Conservation (phyloP, 2,329 filamentous ascomycete genomes). For the Penicillium sp. region DNA sequence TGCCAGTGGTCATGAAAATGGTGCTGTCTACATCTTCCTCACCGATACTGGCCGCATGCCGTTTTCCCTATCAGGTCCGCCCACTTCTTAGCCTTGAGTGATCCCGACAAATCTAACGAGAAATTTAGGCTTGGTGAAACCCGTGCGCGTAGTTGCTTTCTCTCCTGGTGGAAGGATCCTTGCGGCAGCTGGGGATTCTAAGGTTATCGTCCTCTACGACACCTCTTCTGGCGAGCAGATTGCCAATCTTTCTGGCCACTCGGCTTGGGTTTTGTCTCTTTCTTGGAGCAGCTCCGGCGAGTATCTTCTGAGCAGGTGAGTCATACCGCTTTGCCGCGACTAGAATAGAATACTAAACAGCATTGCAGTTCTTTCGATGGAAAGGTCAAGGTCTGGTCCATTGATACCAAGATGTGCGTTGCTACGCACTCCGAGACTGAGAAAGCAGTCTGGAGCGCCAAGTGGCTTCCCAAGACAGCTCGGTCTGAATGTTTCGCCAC, state of each 20-base stretch:
- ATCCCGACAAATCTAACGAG: constrained; percentile 19
- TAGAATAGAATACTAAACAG: constrained; percentile 11
- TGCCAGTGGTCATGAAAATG: constrained; percentile 90
- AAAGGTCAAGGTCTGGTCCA: constrained; percentile 94
- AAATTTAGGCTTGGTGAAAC: constrained; percentile 72
- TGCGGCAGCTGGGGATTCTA: constrained; percentile 86
- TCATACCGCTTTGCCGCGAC: background rate
- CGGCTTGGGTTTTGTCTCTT: constrained; percentile 84
- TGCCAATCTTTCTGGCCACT: constrained; percentile 76
- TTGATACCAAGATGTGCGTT: constrained; percentile 80
- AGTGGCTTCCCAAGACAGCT: constrained; percentile 74
- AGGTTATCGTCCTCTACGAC: constrained; percentile 88
- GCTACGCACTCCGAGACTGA: constrained; percentile 93
- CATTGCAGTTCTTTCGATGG: constrained; percentile 73
- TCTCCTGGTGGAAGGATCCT: constrained; percentile 82
- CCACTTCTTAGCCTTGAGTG: background rate
- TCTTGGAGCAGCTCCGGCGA: constrained; percentile 95
- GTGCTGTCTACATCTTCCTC: constrained; percentile 90
- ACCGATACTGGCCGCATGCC: constrained; percentile 83
- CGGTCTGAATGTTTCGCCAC: constrained; percentile 72
- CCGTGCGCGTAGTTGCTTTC: constrained; percentile 82
- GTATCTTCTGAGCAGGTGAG: constrained; percentile 77
- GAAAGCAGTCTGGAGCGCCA: constrained; percentile 78
- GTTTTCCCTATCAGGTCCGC: constrained; percentile 77
- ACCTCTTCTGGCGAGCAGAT: constrained; percentile 91